Evolutionary conservation across 495 filamentous ascomycete species (phyloP), one percentile per base, ranked within the genome.

Genomic region (Schizothecium vesticola): DNA sequence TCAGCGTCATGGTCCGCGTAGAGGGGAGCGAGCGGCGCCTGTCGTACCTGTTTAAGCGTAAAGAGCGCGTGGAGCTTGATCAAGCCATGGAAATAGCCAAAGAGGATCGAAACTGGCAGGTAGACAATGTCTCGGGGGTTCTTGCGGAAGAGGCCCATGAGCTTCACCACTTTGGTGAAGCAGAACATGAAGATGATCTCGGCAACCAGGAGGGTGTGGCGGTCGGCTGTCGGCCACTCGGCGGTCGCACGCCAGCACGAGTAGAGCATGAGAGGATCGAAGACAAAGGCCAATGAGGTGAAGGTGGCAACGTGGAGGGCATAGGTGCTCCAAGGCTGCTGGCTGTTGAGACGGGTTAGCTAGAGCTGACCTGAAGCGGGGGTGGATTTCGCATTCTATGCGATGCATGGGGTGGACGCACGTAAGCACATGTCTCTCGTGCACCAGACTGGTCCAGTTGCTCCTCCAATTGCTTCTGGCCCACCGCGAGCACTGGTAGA

Each of bases 401-500:
- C 29, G 28, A 56, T 66, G 55, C 59, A 11, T 16, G 62, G 62
- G 68, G 66, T 24, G 55, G 63, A 87, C 88, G 84, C 81, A 92
- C 88, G 80, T 84, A 83, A 86, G 88, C 73, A 91, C 86, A 75
- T 90, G 82, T 72, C 85, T 81, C 71, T 93, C 90, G 73, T 82
- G 82, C 66, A 90, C 84, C 79, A 92, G 87, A 71, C 89, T 91
- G 29, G 88, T 91, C 70, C 90, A 86, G 76, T 94, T 94, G 77
- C 90, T 91, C 71, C 91, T 82, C 89, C 89, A 93, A 76, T 92
- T 92, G 79, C 89, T 92, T 71, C 91, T 82, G 24, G 90, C 90
- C 91, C 91, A 94, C 28, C 91, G 86, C 10, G 90, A 83, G 76
- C 91, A 93, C 79, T 94, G 91, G 74, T 87, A 88, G 63, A 93